Evolutionary conservation across 352 stramenopile species (phyloP).

Genomic region (Plasmopara halstedii): DNA sequence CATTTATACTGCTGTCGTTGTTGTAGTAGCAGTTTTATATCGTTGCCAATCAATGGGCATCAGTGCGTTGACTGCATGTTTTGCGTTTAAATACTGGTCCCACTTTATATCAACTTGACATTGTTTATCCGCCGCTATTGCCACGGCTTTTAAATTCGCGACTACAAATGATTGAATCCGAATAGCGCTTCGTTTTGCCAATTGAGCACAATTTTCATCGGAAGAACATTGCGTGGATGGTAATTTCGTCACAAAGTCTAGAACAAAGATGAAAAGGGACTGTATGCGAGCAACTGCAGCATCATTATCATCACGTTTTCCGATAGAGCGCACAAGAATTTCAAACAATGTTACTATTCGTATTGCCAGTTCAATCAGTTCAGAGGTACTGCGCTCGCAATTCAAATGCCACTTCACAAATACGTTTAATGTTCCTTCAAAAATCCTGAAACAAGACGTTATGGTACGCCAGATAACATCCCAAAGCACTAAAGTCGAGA

Average conservation of each 20-base stretch:
- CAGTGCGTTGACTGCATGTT: background rate
- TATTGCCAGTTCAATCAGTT: slow-evolving; percentile 3
- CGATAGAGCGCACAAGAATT: background rate
- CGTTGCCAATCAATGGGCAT: background rate
- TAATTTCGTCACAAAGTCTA: slow-evolving; percentile 8
- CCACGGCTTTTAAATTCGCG: background rate
- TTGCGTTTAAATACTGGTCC: background rate
- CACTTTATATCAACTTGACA: background rate
- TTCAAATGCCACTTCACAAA: slow-evolving; percentile 11
- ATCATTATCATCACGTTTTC: background rate
- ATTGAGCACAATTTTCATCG: background rate
- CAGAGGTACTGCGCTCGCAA: slow-evolving; percentile 1
- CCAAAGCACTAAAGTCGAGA: slow-evolving; percentile 20
- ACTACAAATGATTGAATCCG: background rate
- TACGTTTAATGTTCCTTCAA: slow-evolving; percentile 6
- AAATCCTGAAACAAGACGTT: slow-evolving; percentile 16
- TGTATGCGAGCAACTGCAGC: slow-evolving; percentile 6
- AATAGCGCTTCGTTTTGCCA: background rate
- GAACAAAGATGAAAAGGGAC: slow-evolving; percentile 9
- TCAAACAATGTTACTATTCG: slow-evolving; percentile 9
- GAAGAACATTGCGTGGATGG: background rate
- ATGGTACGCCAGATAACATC: slow-evolving; percentile 28
- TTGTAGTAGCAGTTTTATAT: background rate
- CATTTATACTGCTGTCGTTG: background rate
- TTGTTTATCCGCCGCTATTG: background rate